Conservation (phyloP, 352 stramenopile species). For the Pythium plurisporium region DNA sequence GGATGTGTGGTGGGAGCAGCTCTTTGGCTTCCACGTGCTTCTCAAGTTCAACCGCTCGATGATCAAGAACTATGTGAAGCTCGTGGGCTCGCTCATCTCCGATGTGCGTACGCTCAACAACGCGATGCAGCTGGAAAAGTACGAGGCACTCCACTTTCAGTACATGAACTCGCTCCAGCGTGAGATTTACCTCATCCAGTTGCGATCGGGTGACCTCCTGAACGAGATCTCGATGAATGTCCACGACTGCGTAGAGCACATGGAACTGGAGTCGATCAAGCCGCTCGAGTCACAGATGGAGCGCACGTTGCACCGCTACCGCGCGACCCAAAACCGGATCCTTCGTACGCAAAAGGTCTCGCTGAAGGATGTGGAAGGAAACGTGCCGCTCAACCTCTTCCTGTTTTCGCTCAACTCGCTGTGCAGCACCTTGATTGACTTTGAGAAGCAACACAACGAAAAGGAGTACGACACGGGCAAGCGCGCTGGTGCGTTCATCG, state of each 20-base stretch:
- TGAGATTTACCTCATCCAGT: slow-evolving; percentile 78
- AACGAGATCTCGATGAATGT: slow-evolving; percentile 66
- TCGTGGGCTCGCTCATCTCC: slow-evolving; percentile 58
- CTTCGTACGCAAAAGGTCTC: slow-evolving; percentile 49
- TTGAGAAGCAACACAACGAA: slow-evolving; percentile 56
- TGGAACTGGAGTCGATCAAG: slow-evolving; percentile 44
- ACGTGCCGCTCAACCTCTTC: slow-evolving; percentile 77
- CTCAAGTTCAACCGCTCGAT: slow-evolving; percentile 75
- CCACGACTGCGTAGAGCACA: slow-evolving; percentile 40
- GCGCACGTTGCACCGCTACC: slow-evolving; percentile 55
- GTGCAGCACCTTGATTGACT: slow-evolving; percentile 71
- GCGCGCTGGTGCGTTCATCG: slow-evolving; percentile 49
- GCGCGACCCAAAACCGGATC: slow-evolving; percentile 47
- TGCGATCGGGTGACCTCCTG: slow-evolving; percentile 55
- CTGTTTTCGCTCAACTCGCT: slow-evolving; percentile 83
- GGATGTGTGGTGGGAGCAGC: slow-evolving; percentile 81
- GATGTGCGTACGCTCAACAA: slow-evolving; percentile 68
- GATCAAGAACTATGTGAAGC: slow-evolving; percentile 57
- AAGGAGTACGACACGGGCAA: slow-evolving; percentile 44
- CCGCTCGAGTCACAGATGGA: slow-evolving; percentile 68
- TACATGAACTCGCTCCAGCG: slow-evolving; percentile 80
- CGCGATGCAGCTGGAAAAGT: slow-evolving; percentile 78
- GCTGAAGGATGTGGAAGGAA: slow-evolving; percentile 70
- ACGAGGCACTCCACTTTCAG: slow-evolving; percentile 60
- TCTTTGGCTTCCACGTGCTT: slow-evolving; percentile 56